These are phyloP conservation scores for Fusarium decemcellulare DNA, from an alignment of 2,329 filamentous ascomycete species.

Conservation along the genomic window DNA sequence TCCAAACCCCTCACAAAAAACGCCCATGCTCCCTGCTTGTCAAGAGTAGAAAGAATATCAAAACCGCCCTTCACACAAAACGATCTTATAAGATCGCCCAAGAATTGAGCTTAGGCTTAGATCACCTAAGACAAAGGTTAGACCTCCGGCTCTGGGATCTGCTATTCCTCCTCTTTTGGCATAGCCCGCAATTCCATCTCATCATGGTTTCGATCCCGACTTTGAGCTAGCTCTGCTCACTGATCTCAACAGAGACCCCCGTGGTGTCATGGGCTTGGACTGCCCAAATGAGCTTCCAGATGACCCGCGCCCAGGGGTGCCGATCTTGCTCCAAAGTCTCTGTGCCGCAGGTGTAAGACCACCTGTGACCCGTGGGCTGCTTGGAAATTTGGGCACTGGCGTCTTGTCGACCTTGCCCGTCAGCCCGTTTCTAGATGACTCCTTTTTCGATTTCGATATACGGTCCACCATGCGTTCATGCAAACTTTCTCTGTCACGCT, in stretches of 20 bases:
- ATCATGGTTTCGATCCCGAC: slow-evolving; percentile 24
- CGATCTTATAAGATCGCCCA: too few species aligned
- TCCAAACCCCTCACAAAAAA: too few species aligned
- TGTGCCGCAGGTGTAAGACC: slow-evolving; percentile 82
- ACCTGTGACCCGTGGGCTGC: slow-evolving; percentile 70
- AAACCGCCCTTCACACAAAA: too few species aligned
- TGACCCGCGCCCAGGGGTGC: slow-evolving; percentile 56
- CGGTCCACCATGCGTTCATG: slow-evolving; percentile 91
- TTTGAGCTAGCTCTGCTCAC: slow-evolving; percentile 47
- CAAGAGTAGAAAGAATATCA: too few species aligned
- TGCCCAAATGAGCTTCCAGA: slow-evolving; percentile 52
- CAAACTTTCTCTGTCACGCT: slow-evolving; percentile 82
- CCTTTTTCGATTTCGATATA: slow-evolving; percentile 80
- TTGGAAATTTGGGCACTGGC: slow-evolving; percentile 79
- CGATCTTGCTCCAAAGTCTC: slow-evolving; percentile 75
- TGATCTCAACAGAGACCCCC: slow-evolving; percentile 56
- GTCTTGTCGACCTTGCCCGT: slow-evolving; percentile 71
- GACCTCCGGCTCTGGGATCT: too few species aligned
- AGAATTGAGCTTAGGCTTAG: too few species aligned
- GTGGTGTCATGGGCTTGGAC: slow-evolving; percentile 55
- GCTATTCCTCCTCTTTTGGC: too few species aligned
- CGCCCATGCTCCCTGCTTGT: too few species aligned
- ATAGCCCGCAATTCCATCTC: too few species aligned
- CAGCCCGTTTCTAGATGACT: slow-evolving; percentile 70
- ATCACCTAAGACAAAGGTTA: too few species aligned